Evolutionary conservation across 768 basidiomycete genomes (phyloP).

Genomic region (Amanita exitialis): DNA sequence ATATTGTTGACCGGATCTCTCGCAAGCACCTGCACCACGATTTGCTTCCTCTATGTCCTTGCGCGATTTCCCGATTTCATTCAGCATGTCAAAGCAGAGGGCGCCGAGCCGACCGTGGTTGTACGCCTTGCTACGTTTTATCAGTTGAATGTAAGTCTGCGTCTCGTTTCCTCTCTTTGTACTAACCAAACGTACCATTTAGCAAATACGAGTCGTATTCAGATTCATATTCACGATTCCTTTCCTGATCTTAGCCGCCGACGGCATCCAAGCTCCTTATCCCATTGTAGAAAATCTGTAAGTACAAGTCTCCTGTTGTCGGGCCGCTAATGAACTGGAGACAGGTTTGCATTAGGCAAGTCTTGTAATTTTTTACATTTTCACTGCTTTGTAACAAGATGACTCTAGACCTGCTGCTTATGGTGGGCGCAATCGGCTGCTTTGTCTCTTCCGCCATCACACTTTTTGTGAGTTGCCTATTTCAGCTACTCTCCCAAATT

Average conservation of each 20-base stretch:
- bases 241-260: conserved; percentile 54
- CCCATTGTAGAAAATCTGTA: conserved; percentile 45
- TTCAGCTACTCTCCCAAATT: not conserved
- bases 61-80: conserved; percentile 64
- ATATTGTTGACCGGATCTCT: conserved; percentile 67
- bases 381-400: conserved; percentile 12
- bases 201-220: conserved; percentile 67
- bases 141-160: conserved; percentile 57
- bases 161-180: not conserved
- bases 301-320: conserved; percentile 18
- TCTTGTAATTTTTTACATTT: conserved; percentile 1
- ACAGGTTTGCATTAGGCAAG: conserved; percentile 54
- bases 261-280: conserved; percentile 45
- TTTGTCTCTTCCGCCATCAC: conserved; percentile 77
- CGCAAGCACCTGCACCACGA: conserved; percentile 55
- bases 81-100: conserved; percentile 57
- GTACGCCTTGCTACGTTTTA: conserved; percentile 67
- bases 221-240: conserved; percentile 68
- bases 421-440: conserved; percentile 65
- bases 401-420: conserved; percentile 51
- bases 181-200: not conserved
- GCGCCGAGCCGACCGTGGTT: conserved; percentile 67
- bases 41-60: conserved; percentile 66
- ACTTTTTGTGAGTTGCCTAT: conserved; percentile 43
- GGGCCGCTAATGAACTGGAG: not conserved